Base-by-base conservation (phyloP, 2,329 filamentous ascomycete genomes). In the Trichoderma sp. region DNA sequence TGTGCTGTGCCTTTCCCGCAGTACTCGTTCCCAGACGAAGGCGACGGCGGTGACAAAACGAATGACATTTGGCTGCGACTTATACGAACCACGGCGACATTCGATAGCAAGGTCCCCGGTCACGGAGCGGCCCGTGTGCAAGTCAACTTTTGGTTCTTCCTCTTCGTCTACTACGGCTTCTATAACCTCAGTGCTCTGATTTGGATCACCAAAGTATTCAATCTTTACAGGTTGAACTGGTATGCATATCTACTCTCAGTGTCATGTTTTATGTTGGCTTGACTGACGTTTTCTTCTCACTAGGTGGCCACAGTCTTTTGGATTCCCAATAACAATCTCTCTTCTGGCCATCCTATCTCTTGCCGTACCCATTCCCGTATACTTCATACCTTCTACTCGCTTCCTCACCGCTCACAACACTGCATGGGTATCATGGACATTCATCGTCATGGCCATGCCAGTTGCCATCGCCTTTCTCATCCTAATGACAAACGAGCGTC, bases 201-300 rank as follows among this genome's bases (percentile, higher is more conserved):
- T 73, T 92, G 90, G 89, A 91, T 92, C 77, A 92, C 90, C 62
- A 92, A 91, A 77, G 86, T 92, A 6, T 92, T 92, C 79, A 92
- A 92, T 76, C 84, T 92, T 26, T 92, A 92, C 83, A 89, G 87
- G 73, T 82, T 92, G 71, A 92, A 92, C 80, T 92, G 90, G 90
- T 80, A 73, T 32, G 73, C 68, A 66, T 69, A 18, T 6, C 8
- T 36, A 12, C 6, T 6, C 64, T 4, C 4, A n/a, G 4, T 32
- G 21, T 28, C 34, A 6, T 18, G 14, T 15, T 12, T 4, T 11
- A 3, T 32, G 14, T 8, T 8, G 21, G 6, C 26, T 32, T 32
- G 56, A 24, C 56, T 68, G n/a, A 65, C 57, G 67, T 62, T 71
- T 32, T 70, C 9, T n/a, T 15, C 70, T 15, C 15, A 2, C 36